Conservation (phyloP, 176 grass and related monocot genomes). For the Oryza brachyantha region DNA sequence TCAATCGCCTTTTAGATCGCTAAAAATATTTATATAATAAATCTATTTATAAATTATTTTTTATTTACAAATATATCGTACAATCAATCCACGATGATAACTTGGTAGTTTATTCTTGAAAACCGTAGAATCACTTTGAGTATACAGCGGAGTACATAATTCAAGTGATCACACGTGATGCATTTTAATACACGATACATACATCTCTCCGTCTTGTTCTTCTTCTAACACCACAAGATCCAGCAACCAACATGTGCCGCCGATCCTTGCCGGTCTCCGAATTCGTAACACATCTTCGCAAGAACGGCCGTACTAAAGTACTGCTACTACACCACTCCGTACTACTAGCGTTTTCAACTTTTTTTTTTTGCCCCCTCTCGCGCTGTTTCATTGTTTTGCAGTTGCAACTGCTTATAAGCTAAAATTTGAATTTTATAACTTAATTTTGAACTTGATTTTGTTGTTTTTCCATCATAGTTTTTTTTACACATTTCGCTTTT, state of each 20-base stretch:
- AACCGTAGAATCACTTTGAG: not conserved
- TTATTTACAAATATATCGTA: too few relatives aligned
- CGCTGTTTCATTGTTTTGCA: too few relatives aligned
- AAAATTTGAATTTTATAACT: too few relatives aligned
- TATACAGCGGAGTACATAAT: not conserved
- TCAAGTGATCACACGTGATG: not conserved
- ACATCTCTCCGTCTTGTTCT: not conserved
- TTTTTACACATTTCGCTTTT: too few relatives aligned
- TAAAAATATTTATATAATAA: too few relatives aligned
- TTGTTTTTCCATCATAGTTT: too few relatives aligned
- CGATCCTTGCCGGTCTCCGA: slow-evolving; percentile 27
- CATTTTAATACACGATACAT: not conserved
- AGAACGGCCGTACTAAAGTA: slow-evolving; percentile 33
- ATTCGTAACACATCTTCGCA: slow-evolving; percentile 20
- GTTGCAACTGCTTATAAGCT: too few relatives aligned
- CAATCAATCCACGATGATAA: too few relatives aligned
- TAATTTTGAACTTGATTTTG: too few relatives aligned
- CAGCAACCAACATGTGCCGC: slow-evolving; percentile 26
- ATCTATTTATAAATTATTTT: too few relatives aligned
- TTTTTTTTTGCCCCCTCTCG: not conserved
- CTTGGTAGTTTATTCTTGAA: too few relatives aligned
- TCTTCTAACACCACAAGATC: not conserved
- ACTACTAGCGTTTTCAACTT: not conserved
- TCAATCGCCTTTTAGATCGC: too few relatives aligned
- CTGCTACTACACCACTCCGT: not conserved